Base-by-base conservation (phyloP, 2,329 filamentous ascomycete genomes). In the Nannizziopsis barbatae region DNA sequence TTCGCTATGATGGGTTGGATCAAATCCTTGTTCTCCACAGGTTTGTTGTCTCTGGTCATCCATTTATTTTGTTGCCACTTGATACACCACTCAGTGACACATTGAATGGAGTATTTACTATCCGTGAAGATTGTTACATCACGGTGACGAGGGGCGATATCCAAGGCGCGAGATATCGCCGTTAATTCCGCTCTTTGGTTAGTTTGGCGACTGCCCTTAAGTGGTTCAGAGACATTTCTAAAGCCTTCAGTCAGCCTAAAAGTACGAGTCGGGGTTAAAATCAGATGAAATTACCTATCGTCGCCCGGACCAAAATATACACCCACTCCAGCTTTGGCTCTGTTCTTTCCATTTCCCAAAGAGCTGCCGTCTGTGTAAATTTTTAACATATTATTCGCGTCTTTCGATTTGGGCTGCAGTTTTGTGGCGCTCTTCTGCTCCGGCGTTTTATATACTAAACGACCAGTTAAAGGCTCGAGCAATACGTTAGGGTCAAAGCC, bases 101-200 rank as follows among this genome's bases (percentile, higher is more conserved):
- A 96, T 56, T 89, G 83, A 65, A 95, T 95, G 1, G 86, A 77
- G 68, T 96, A 96, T 59, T 81, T 81, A 65, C 85, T 92, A 67
- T 98, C 92, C n/a, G 82, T 88, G 62, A 82, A 76, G 55, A 98
- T 93, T 49, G 81, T 75, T 10, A 93, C 76, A 51, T 80, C 73
- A 50, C 84, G 75, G 50, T 81, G 73, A 12, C 76, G 67, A 0
- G 85, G 81, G 1, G 82, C 80, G 40, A 83, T 77, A 59, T 95
- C 80, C 17, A 96, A 73, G 0, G 89, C 89, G 50, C 89, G 83
- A 27, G 86, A 72, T 53, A 96, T 83, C 6, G 88, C 92, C 18
- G 85, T 89, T 50, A 98, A 73, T 69, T 98, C 92, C n/a, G 90
- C 92, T 2, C 92, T 84, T 65, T 96, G 87, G 63, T 98, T 98